Conservation (phyloP, 176 grass and related monocot species). For the Oryza punctata region DNA sequence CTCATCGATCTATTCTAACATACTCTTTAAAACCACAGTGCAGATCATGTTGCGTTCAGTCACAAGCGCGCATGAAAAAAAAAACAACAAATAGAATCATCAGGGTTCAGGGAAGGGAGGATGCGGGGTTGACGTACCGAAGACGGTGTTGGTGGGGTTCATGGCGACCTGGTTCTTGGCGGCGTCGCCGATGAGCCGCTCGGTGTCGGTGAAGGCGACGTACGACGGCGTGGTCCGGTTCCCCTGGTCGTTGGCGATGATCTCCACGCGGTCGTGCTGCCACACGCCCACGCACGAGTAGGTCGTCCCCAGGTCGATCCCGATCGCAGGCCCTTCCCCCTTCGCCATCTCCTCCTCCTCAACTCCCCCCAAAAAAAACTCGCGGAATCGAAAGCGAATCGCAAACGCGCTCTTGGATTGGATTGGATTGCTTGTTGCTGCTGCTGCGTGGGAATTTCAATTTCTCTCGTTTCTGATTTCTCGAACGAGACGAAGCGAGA, state of each 20-base stretch:
- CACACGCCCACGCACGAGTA: conserved; percentile 93
- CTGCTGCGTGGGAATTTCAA: neutral
- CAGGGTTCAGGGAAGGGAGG: neutral
- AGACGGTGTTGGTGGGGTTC: conserved; percentile 92
- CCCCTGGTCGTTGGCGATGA: conserved; percentile 95
- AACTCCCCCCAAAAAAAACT: too few relatives aligned
- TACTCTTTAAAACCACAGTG: neutral
- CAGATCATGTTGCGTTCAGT: neutral
- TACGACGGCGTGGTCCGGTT: conserved; percentile 88
- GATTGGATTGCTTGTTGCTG: neutral
- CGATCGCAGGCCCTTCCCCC: conserved; percentile 85
- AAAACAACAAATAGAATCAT: too few relatives aligned
- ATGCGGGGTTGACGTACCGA: conserved; percentile 46
- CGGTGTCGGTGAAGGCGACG: conserved; percentile 84
- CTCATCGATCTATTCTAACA: neutral
- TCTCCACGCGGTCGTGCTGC: conserved; percentile 94
- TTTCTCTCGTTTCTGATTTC: neutral
- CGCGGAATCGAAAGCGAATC: neutral
- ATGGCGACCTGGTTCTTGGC: conserved; percentile 99
- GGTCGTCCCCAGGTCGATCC: conserved; percentile 85
- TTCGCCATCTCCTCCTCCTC: conserved; percentile 47
- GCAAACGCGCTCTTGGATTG: neutral
- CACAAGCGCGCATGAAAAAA: neutral
- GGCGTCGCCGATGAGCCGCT: conserved; percentile 81
- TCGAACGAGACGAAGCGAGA: neutral